Conservation (phyloP, 31 red algal genomes). For the Porphyra umbilicalis region DNA sequence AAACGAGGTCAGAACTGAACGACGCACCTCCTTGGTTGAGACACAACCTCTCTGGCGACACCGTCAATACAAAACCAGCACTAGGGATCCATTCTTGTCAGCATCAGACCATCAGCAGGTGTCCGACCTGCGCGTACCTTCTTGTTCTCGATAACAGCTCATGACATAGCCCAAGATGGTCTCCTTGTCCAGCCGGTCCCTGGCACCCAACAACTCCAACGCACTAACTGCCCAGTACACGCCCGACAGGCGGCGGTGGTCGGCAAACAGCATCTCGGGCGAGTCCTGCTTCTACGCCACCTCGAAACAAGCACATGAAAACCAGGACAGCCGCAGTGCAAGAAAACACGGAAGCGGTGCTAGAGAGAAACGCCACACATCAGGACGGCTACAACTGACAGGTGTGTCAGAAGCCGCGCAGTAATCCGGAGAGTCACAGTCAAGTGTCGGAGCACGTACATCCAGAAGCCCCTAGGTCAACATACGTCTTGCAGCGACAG, state of each 20-base stretch:
- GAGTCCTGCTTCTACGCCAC: neutral
- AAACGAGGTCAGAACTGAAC: neutral
- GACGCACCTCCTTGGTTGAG: too few relatives aligned
- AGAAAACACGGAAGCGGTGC: neutral
- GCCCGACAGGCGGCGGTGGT: constrained; percentile 79
- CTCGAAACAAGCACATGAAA: neutral
- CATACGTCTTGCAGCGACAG: neutral
- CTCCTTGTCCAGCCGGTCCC: constrained; percentile 35
- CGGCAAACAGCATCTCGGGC: constrained; percentile 28
- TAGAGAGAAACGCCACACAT: neutral
- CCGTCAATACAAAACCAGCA: neutral
- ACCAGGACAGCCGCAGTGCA: too few relatives aligned
- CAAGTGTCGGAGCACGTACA: too few relatives aligned
- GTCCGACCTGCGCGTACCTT: neutral
- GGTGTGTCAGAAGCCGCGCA: neutral
- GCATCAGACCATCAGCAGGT: neutral
- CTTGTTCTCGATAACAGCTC: constrained; percentile 22
- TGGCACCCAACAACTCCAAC: constrained; percentile 40
- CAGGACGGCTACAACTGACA: neutral
- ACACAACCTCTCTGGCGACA: too few relatives aligned
- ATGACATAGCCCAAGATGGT: constrained; percentile 46
- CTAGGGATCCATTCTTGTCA: too few relatives aligned
- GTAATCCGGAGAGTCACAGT: too few relatives aligned
- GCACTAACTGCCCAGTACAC: constrained; percentile 92
- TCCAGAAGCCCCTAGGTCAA: neutral